Evolutionary conservation across 768 basidiomycete genomes (phyloP).

Genomic region (Scleroderma citrinum): DNA sequence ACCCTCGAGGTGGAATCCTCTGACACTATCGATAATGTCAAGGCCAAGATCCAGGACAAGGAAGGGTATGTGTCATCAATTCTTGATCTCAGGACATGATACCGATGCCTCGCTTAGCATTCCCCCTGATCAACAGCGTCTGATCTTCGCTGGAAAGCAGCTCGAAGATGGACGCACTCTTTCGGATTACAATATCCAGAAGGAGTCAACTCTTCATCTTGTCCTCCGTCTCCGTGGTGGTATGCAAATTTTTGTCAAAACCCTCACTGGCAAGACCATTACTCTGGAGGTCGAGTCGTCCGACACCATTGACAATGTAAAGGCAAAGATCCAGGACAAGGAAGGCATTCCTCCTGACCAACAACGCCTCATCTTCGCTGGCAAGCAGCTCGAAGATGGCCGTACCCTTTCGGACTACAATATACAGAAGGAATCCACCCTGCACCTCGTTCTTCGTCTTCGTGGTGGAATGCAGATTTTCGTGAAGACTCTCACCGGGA

Average conservation of each 20-base stretch:
- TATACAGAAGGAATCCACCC: conserved; percentile 62
- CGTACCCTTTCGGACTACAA: neutral
- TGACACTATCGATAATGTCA: neutral
- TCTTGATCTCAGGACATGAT: too few species aligned
- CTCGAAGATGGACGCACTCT: conserved; percentile 2
- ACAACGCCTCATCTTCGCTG: neutral
- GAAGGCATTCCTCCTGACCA: neutral
- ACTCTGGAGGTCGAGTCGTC: neutral
- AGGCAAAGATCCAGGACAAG: neutral
- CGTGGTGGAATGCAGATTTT: conserved; percentile 74
- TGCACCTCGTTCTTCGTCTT: conserved; percentile 59
- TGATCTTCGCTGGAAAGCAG: neutral
- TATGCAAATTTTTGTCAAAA: conserved; percentile 66
- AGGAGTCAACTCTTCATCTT: conserved; percentile 83
- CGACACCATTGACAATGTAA: neutral
- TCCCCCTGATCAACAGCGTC: neutral
- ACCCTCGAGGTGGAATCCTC: neutral
- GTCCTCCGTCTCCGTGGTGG: conserved; percentile 67
- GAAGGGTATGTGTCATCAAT: neutral
- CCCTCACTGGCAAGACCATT: conserved; percentile 39
- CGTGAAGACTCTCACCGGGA: conserved; percentile 55
- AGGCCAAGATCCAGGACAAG: neutral
- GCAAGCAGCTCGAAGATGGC: neutral
- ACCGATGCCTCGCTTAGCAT: neutral
- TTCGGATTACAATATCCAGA: conserved; percentile 34